Conservation (phyloP, 2,329 filamentous ascomycete species). For the Malbranchea zuffiana region DNA sequence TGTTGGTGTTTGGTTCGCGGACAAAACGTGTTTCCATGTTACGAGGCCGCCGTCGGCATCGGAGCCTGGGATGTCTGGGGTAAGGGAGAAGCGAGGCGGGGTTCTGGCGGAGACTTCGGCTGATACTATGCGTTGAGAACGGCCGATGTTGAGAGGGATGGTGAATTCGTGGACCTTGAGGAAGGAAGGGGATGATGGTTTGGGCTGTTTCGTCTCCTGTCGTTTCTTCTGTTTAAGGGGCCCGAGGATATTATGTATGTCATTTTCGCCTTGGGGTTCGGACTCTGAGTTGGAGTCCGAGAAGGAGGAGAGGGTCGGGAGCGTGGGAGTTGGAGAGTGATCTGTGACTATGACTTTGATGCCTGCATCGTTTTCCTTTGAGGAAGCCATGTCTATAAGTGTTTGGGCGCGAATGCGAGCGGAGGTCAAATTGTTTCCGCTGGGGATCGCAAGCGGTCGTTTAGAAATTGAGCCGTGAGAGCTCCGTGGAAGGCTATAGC, state of each 20-base stretch:
- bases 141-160: slow-evolving; percentile 35
- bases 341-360: slow-evolving; percentile 34
- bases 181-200: background rate
- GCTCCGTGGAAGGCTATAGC: slow-evolving; percentile 33
- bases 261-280: slow-evolving; percentile 24
- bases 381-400: slow-evolving; percentile 34
- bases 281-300: slow-evolving; percentile 21
- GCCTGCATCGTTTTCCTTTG: slow-evolving; percentile 32
- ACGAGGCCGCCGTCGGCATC: slow-evolving; percentile 36
- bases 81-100: slow-evolving; percentile 31
- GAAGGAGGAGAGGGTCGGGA: slow-evolving; percentile 6
- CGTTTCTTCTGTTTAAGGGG: slow-evolving; percentile 9
- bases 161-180: slow-evolving; percentile 32
- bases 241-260: slow-evolving; percentile 21
- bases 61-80: slow-evolving; percentile 32
- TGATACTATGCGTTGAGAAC: slow-evolving; percentile 16
- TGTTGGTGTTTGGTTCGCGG: slow-evolving; percentile 30
- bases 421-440: slow-evolving; percentile 35
- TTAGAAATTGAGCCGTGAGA: slow-evolving; percentile 34
- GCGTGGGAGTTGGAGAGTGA: slow-evolving; percentile 29
- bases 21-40: slow-evolving; percentile 35
- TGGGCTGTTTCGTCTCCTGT: background rate
- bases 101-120: slow-evolving; percentile 5
- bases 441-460: slow-evolving; percentile 31
- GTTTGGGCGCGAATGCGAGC: slow-evolving; percentile 37